Percentiles rank a stretch among this genome's conserved stretches.
phyloP scores from a whole-genome alignment of 495 filamentous ascomycete species.

The Ramalina peruviana region DNA sequence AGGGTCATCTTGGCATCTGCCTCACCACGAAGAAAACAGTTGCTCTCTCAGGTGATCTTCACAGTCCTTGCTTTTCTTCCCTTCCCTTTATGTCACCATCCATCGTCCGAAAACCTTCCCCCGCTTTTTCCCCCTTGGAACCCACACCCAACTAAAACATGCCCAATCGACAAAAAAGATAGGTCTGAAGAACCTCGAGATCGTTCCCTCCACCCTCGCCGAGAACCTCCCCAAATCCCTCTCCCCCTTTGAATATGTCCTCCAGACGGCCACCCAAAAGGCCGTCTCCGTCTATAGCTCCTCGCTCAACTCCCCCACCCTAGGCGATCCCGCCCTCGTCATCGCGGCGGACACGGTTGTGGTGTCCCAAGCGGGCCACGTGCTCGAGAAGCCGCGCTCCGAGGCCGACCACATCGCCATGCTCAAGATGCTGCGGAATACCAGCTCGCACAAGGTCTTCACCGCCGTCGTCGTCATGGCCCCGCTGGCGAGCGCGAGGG shows the following conservation, averaged over 20 bases:
- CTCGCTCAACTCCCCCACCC: slow-evolving; percentile 22
- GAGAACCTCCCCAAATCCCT: slow-evolving; percentile 76
- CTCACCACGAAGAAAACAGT: slow-evolving; percentile 68
- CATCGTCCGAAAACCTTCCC: too few species aligned
- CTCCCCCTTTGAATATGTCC: slow-evolving; percentile 77
- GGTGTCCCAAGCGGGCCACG: slow-evolving; percentile 53
- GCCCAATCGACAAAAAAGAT: slow-evolving; percentile 28
- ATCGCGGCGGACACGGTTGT: slow-evolving; percentile 89
- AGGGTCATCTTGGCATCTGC: slow-evolving; percentile 78
- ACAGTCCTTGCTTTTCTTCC: neutral
- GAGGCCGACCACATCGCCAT: slow-evolving; percentile 72
- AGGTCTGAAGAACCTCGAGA: slow-evolving; percentile 63
- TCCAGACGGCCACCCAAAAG: slow-evolving; percentile 73
- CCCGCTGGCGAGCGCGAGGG: slow-evolving; percentile 56
- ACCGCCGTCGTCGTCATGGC: slow-evolving; percentile 73
- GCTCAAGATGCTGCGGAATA: slow-evolving; percentile 66
- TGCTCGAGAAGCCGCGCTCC: slow-evolving; percentile 78
- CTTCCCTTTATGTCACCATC: neutral
- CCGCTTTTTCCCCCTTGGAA: neutral
- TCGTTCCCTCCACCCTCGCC: slow-evolving; percentile 63
- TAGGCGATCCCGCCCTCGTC: slow-evolving; percentile 68
- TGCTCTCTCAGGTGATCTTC: slow-evolving; percentile 47
- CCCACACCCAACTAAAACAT: neutral
- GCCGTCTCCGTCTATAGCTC: slow-evolving; percentile 57
- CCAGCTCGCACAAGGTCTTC: slow-evolving; percentile 57